Conservation (phyloP, 2,329 filamentous ascomycete genomes). For the Monosporascus sp. region DNA sequence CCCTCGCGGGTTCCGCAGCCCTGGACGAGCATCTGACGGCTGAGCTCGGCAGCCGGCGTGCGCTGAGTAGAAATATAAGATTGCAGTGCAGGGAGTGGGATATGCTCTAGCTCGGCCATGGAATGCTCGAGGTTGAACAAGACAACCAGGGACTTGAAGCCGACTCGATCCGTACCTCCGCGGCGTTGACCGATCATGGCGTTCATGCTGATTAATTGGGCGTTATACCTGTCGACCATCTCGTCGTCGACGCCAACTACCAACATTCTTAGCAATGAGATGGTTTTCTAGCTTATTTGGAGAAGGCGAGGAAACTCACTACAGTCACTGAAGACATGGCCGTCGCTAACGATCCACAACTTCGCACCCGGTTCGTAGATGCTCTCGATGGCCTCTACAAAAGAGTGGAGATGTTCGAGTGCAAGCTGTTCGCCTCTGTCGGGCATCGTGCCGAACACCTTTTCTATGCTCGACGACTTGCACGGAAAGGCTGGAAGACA, state of each 20-base stretch:
- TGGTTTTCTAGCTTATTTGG: neutral
- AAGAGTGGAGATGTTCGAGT: slow-evolving; percentile 23
- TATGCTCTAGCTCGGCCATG: slow-evolving; percentile 25
- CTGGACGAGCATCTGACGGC: slow-evolving; percentile 28
- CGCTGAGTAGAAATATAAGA: slow-evolving; percentile 22
- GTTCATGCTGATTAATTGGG: slow-evolving; percentile 32
- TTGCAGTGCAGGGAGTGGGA: slow-evolving; percentile 22
- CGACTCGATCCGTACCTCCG: slow-evolving; percentile 19
- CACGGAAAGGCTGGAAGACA: slow-evolving; percentile 35
- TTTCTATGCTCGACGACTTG: slow-evolving; percentile 32
- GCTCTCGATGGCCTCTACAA: slow-evolving; percentile 23
- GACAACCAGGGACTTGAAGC: slow-evolving; percentile 23
- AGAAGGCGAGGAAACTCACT: slow-evolving; percentile 17
- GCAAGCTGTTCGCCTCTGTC: slow-evolving; percentile 32
- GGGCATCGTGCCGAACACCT: slow-evolving; percentile 26
- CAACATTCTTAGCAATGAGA: neutral
- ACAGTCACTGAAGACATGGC: slow-evolving; percentile 37
- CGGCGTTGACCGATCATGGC: slow-evolving; percentile 17
- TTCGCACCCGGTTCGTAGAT: slow-evolving; percentile 29
- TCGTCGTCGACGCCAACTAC: slow-evolving; percentile 38
- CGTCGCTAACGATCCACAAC: slow-evolving; percentile 34
- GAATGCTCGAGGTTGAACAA: slow-evolving; percentile 32
- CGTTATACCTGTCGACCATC: slow-evolving; percentile 34
- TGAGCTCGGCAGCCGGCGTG: slow-evolving; percentile 23
- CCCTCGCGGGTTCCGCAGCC: slow-evolving; percentile 29